These are phyloP conservation scores for Eucalyptus tenuipes DNA, from an alignment of 345 rosid genomes.

Conservation along the genomic window DNA sequence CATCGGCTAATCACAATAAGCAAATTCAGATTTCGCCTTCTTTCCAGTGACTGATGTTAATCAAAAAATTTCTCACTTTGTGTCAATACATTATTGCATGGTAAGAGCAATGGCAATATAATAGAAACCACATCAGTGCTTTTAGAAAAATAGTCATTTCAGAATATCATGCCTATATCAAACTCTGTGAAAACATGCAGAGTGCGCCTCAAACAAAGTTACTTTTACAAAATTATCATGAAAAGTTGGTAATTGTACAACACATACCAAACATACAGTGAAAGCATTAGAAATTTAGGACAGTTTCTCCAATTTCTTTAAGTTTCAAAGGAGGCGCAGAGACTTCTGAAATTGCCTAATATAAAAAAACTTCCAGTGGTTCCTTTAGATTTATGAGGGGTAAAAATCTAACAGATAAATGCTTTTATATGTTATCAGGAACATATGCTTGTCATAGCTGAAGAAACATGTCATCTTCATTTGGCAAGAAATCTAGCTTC, in stretches of 20 bases:
- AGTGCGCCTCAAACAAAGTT: neutral
- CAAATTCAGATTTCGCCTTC: neutral
- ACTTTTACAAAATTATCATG: neutral
- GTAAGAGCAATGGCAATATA: neutral
- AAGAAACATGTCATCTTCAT: neutral
- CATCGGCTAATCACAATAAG: neutral
- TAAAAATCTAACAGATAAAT: neutral
- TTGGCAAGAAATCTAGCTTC: neutral
- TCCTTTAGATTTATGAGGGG: neutral
- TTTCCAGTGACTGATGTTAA: neutral
- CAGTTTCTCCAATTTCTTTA: neutral
- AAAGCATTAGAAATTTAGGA: neutral
- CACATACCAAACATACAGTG: neutral
- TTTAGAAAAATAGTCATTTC: neutral
- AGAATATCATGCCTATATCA: neutral
- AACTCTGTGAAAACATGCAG: neutral
- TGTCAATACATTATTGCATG: neutral
- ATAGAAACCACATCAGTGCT: neutral
- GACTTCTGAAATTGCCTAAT: neutral
- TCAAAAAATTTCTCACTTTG: neutral
- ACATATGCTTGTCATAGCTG: neutral
- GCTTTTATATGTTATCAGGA: neutral
- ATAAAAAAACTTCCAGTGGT: neutral
- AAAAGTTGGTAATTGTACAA: neutral
- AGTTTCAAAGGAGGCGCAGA: neutral